Conservation (phyloP, 2,329 filamentous ascomycete species). For the Clonostachys rhizophaga region DNA sequence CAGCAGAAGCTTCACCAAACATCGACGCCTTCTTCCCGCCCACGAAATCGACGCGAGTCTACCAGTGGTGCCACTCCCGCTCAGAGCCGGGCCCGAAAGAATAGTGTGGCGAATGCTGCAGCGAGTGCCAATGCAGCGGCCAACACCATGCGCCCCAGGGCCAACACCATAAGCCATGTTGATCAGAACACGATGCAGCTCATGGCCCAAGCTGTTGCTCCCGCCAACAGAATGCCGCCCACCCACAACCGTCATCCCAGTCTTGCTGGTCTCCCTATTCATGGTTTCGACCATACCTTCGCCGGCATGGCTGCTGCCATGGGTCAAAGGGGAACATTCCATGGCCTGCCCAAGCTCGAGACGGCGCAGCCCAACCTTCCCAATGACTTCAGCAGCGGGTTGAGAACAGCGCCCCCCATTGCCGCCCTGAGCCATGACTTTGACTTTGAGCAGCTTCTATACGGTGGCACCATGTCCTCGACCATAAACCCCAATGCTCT, state of each 20-base stretch:
- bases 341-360: slow-evolving; percentile 77
- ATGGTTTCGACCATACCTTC: slow-evolving; percentile 57
- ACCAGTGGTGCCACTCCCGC: slow-evolving; percentile 65
- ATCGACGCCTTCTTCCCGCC: slow-evolving; percentile 79
- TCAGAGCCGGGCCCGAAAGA: slow-evolving; percentile 80
- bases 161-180: slow-evolving; percentile 94
- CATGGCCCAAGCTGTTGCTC: slow-evolving; percentile 53
- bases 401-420: slow-evolving; percentile 73
- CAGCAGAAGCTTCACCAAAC: slow-evolving; percentile 98
- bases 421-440: slow-evolving; percentile 62
- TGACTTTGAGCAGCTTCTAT: slow-evolving; percentile 51
- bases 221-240: slow-evolving; percentile 22
- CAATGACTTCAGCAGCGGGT: slow-evolving; percentile 60
- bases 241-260: slow-evolving; percentile 71
- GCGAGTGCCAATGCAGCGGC: slow-evolving; percentile 39
- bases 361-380: slow-evolving; percentile 60
- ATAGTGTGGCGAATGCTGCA: slow-evolving; percentile 68
- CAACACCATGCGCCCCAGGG: slow-evolving; percentile 74
- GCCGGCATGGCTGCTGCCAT: slow-evolving; percentile 67
- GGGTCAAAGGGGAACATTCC: slow-evolving; percentile 60
- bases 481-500: slow-evolving; percentile 71
- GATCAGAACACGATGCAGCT: slow-evolving; percentile 73
- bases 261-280: slow-evolving; percentile 61
- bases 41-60: slow-evolving; percentile 86
- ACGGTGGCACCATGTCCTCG: slow-evolving; percentile 24